Conservation (phyloP, 768 basidiomycete genomes). For the Amanita thiersii region DNA sequence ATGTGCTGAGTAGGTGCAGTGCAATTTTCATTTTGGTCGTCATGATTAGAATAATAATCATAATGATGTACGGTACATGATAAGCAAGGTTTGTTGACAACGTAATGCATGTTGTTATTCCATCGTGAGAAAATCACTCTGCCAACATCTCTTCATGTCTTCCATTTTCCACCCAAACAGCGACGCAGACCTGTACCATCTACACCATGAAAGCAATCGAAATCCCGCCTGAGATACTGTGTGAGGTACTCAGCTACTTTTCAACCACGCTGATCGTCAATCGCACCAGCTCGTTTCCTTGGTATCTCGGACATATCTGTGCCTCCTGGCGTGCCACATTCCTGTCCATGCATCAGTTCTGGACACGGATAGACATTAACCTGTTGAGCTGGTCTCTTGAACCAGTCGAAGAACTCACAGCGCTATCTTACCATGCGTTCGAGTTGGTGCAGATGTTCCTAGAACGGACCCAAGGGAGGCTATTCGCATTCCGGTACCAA, state of each 20-base stretch:
- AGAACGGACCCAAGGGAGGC: not conserved
- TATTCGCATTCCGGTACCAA: conserved; percentile 1
- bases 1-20: too few species aligned
- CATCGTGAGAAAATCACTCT: too few species aligned
- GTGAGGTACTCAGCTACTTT: conserved; percentile 16
- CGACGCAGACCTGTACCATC: too few species aligned
- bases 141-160: too few species aligned
- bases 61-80: too few species aligned
- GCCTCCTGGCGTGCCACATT: conserved; percentile 2
- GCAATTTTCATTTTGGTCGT: too few species aligned
- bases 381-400: not conserved
- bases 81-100: too few species aligned
- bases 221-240: conserved; percentile 1
- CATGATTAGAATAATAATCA: too few species aligned
- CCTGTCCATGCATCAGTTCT: not conserved
- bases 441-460: not conserved
- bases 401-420: too few species aligned
- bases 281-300: not conserved
- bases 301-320: conserved; percentile 5
- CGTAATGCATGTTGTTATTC: too few species aligned
- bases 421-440: not conserved
- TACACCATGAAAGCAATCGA: too few species aligned
- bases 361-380: not conserved
- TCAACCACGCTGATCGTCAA: not conserved
- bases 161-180: too few species aligned